Percentiles rank a stretch among this genome's conserved stretches.
Conservation (phyloP, 768 basidiomycete species). For the Hygrophorus pudorinus region DNA sequence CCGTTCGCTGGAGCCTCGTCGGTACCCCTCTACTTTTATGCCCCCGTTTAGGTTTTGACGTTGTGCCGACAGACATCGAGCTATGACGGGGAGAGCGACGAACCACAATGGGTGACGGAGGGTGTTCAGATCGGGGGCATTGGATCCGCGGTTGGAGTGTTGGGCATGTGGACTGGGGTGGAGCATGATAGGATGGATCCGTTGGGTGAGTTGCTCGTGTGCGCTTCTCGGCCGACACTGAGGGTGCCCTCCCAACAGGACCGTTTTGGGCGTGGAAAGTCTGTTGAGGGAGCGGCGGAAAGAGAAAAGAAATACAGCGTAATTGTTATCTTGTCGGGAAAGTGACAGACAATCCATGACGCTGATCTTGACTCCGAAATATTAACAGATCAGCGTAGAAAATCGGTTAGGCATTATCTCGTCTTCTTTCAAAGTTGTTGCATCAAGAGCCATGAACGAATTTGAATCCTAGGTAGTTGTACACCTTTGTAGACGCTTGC, state of each 20-base stretch:
- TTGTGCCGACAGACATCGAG: background rate
- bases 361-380: no score
- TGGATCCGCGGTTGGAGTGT: slow-evolving; percentile 40
- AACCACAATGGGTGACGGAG: slow-evolving; percentile 42
- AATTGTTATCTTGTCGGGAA: no score
- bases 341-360: no score
- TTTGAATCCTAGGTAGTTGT: no score
- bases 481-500: no score
- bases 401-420: no score
- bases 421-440: no score
- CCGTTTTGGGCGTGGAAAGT: slow-evolving; percentile 18
- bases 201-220: no score
- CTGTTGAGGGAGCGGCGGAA: background rate
- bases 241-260: slow-evolving; percentile 32
- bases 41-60: no score
- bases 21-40: slow-evolving; percentile 9
- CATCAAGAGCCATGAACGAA: no score
- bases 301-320: no score
- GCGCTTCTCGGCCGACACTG: slow-evolving; percentile 1
- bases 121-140: slow-evolving; percentile 48
- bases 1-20: slow-evolving; percentile 43
- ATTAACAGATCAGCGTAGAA: no score
- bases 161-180: slow-evolving; percentile 43
- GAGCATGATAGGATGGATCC: slow-evolving; percentile 24
- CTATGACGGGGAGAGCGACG: slow-evolving; percentile 13